Evolutionary conservation across 371 early-diverging fungal species (phyloP).

Genomic region (Capillidium rhysosporum): DNA sequence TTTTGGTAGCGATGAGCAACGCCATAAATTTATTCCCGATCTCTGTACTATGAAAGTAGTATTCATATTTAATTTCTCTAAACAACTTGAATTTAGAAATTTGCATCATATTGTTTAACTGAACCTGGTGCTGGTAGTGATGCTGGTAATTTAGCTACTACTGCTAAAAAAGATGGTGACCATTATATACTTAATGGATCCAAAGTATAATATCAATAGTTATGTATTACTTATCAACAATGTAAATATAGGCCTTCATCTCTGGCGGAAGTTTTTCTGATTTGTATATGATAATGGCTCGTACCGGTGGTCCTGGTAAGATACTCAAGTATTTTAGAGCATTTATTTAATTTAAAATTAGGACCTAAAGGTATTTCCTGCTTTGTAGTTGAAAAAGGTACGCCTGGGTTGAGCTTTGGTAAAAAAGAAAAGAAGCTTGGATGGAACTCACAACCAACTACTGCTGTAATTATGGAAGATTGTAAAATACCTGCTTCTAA

Average conservation of each 20-base stretch:
- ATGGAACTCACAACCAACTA: slow-evolving; percentile 38
- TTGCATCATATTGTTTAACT: slow-evolving; percentile 42
- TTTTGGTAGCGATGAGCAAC: slow-evolving; percentile 24
- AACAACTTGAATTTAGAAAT: slow-evolving; percentile 1
- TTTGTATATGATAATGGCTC: slow-evolving; percentile 36
- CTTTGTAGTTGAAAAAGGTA: slow-evolving; percentile 31
- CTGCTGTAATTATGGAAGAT: slow-evolving; percentile 31
- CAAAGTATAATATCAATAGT: slow-evolving; percentile 16
- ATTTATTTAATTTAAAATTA: not conserved
- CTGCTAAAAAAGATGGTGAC: slow-evolving; percentile 42
- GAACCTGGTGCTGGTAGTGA: slow-evolving; percentile 68
- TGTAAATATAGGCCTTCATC: slow-evolving; percentile 26
- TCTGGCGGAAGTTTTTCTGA: slow-evolving; percentile 35
- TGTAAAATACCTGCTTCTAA: slow-evolving; percentile 26
- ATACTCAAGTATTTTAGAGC: not conserved
- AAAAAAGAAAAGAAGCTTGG: slow-evolving; percentile 38
- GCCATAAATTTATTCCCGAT: slow-evolving; percentile 21
- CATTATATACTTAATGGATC: slow-evolving; percentile 56
- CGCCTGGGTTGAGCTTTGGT: slow-evolving; percentile 33
- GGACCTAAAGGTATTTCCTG: slow-evolving; percentile 36
- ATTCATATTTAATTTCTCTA: not conserved
- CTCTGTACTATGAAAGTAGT: slow-evolving; percentile 20
- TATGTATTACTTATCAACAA: not conserved
- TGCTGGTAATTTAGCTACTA: slow-evolving; percentile 39
- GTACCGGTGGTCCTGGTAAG: slow-evolving; percentile 27